Base-by-base conservation (phyloP, 192 early-diverging fungal species). In the Phycomyces blakesleeanus region DNA sequence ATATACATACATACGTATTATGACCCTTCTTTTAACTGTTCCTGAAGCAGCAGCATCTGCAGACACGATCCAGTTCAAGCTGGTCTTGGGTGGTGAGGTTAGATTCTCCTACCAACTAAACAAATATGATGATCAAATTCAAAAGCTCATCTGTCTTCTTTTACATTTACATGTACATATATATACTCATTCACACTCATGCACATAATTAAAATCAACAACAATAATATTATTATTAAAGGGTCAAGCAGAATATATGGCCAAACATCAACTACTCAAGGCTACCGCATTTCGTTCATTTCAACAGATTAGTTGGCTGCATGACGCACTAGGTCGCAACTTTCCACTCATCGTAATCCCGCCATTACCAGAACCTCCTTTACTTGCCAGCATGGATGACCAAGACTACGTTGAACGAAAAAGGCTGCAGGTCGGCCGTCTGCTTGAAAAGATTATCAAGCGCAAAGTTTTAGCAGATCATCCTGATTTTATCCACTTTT, bases 341-440 rank as follows among this genome's bases (percentile, higher is more conserved):
- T 71, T 76, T 49, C 51, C 66, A 22, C 73, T 75, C 55, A 67
- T 76, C 16, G 69, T 76, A 12, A 60, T 82, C 21, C 77, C 80
- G 40, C 71, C 80, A 2, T 51, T 82, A 6, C 80, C 80, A 4
- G 80, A 82, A 25, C 58, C 77, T 22, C 54, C 76, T 11, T 68
- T 68, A 24, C 40, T 67, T n/a, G 61, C 59, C 20, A 63, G 59
- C n/a, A 77, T 75, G 21, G 80, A 82, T 26, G 80, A 82, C 44
- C 77, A 79, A 62, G 80, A 79, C 67, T 75, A 79, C 15, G 80
- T 82, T 4, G 80, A 82, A 55, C 70, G 76, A n/a, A 82, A 82
- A 50, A 63, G 80, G 5, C 24, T 79, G 11, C 80, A 82, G 29
- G 66, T 79, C 41, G 73, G 68, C 27, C 57, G 80, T 21, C 77